Evolutionary conservation across 768 basidiomycete genomes (phyloP).

Genomic region (Hygrocybe coccinea): DNA sequence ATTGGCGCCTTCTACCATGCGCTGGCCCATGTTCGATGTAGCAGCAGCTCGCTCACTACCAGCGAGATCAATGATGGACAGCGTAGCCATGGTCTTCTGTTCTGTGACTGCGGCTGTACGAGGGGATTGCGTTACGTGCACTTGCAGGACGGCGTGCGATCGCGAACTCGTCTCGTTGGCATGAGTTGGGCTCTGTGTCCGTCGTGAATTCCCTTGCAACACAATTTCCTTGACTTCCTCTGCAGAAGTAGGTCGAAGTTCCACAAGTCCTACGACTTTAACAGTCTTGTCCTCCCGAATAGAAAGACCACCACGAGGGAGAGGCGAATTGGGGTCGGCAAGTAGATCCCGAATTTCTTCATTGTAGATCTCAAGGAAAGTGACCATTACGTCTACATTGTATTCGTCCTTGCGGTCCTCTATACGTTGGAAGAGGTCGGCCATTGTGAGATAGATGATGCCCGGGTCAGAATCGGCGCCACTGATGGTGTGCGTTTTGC

Average conservation of each 20-base stretch:
- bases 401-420: slow-evolving; percentile 81
- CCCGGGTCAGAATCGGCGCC: slow-evolving; percentile 85
- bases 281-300: slow-evolving; percentile 94
- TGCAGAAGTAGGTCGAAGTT: slow-evolving; percentile 74
- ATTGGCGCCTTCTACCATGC: slow-evolving; percentile 98
- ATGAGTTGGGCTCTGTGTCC: slow-evolving; percentile 92
- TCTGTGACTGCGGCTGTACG: slow-evolving; percentile 82
- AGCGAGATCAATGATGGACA: slow-evolving; percentile 97
- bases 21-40: slow-evolving; percentile 94
- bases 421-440: slow-evolving; percentile 91
- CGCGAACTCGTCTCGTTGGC: slow-evolving; percentile 96
- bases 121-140: slow-evolving; percentile 85
- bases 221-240: slow-evolving; percentile 96
- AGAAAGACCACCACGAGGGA: slow-evolving; percentile 77
- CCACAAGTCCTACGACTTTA: slow-evolving; percentile 80
- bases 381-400: slow-evolving; percentile 84
- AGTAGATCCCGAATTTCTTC: slow-evolving; percentile 97
- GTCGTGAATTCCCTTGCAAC: slow-evolving; percentile 76
- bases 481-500: slow-evolving; percentile 98
- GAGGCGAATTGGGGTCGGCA: slow-evolving; percentile 57
- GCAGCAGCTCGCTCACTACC: slow-evolving; percentile 96
- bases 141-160: slow-evolving; percentile 95
- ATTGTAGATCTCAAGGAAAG: slow-evolving; percentile 98
- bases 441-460: slow-evolving; percentile 95
- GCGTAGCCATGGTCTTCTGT: slow-evolving; percentile 77